Conservation (phyloP, 2,329 filamentous ascomycete genomes). For the Neonectria ditissima region DNA sequence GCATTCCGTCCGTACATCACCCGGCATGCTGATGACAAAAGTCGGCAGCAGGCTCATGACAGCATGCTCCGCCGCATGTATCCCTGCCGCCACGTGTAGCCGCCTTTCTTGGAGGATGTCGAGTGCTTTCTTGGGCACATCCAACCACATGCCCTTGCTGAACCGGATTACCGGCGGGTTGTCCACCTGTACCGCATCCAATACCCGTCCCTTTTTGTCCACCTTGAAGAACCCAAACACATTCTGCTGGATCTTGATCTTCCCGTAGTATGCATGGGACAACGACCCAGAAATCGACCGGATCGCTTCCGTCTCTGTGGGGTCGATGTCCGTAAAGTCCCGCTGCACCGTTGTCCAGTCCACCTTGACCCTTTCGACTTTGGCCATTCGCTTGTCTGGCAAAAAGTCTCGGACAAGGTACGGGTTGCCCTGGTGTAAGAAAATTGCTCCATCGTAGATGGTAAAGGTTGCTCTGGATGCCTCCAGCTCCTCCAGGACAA, state of each 20-base stretch:
- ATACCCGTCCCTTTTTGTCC: slow-evolving; percentile 84
- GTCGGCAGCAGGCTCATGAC: slow-evolving; percentile 88
- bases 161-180: slow-evolving; percentile 89
- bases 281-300: slow-evolving; percentile 73
- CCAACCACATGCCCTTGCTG: slow-evolving; percentile 95
- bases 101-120: slow-evolving; percentile 79
- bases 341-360: slow-evolving; percentile 96
- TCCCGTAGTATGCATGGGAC: slow-evolving; percentile 84
- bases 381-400: slow-evolving; percentile 83
- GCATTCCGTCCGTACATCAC: slow-evolving; percentile 94
- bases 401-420: slow-evolving; percentile 93
- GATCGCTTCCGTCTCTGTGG: slow-evolving; percentile 90
- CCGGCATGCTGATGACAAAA: slow-evolving; percentile 89
- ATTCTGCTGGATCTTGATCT: slow-evolving; percentile 85
- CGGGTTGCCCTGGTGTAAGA: slow-evolving; percentile 93
- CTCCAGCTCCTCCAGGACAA: slow-evolving; percentile 94
- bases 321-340: slow-evolving; percentile 94
- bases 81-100: slow-evolving; percentile 87
- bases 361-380: slow-evolving; percentile 88
- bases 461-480: slow-evolving; percentile 95
- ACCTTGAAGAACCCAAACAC: slow-evolving; percentile 98
- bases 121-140: slow-evolving; percentile 83
- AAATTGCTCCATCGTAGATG: slow-evolving; percentile 96
- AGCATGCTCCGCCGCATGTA: slow-evolving; percentile 95
- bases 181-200: slow-evolving; percentile 93